phyloP scores from a whole-genome alignment of 768 basidiomycete genomes.

The Kwoniella pini region DNA sequence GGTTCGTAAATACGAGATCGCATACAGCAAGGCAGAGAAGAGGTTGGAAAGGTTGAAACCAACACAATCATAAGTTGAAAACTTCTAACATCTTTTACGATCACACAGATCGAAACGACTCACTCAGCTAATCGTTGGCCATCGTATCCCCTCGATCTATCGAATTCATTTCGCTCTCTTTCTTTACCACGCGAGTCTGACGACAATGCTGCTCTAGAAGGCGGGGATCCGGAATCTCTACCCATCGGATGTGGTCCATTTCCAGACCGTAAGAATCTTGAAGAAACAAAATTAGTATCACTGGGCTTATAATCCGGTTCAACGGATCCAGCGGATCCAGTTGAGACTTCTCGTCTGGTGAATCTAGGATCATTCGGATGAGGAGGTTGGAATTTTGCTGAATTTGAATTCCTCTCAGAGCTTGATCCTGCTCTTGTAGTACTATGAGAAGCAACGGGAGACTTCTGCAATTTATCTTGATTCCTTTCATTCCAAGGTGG shows the following conservation, averaged over 20 bases:
- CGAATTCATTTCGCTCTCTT: background rate
- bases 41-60: too few relatives aligned
- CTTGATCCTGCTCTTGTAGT: background rate
- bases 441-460: background rate
- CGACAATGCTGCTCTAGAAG: background rate
- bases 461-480: background rate
- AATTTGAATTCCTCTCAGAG: background rate
- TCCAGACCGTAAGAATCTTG: background rate
- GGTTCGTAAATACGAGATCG: too few relatives aligned
- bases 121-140: slow-evolving; percentile 10
- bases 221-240: background rate
- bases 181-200: background rate
- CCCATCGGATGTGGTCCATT: too few relatives aligned
- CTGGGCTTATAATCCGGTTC: background rate
- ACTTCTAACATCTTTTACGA: too few relatives aligned
- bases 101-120: background rate
- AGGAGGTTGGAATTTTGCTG: slow-evolving; percentile 4
- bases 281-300: slow-evolving; percentile 2
- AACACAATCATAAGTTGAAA: too few relatives aligned
- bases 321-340: background rate
- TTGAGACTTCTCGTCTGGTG: background rate
- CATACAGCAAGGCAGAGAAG: too few relatives aligned
- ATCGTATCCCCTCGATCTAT: background rate
- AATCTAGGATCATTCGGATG: slow-evolving; percentile 10
- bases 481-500: slow-evolving; percentile 1